Conservation (phyloP, 305 asterid species). For the Petunia hybrid region DNA sequence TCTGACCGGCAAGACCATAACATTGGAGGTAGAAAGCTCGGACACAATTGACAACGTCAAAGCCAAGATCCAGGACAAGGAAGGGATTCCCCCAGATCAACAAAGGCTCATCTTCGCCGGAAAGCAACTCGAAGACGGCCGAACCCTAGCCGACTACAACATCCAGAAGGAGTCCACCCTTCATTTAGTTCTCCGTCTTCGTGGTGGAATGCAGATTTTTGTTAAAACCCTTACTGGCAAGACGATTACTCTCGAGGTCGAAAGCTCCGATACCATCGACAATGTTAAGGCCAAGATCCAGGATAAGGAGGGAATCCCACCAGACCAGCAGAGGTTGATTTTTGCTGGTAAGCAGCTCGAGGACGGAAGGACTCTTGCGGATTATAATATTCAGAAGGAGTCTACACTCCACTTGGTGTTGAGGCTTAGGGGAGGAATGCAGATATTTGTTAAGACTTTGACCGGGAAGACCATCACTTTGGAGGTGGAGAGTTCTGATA, state of each 20-base stretch:
- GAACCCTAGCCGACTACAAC: constrained; percentile 43
- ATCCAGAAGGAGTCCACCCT: constrained; percentile 48
- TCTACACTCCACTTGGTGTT: constrained; percentile 39
- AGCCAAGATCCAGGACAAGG: constrained; percentile 49
- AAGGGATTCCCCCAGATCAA: constrained; percentile 49
- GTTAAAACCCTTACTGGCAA: constrained; percentile 36
- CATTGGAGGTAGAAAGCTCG: constrained; percentile 47
- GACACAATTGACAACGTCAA: constrained; percentile 49
- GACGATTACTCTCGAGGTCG: constrained; percentile 34
- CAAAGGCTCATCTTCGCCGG: constrained; percentile 49
- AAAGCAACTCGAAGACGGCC: constrained; percentile 41
- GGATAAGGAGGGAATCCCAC: constrained; percentile 35
- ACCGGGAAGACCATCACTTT: constrained; percentile 47
- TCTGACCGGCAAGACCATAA: constrained; percentile 44
- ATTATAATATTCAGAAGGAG: constrained; percentile 44
- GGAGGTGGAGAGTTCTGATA: constrained; percentile 47
- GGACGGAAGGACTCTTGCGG: constrained; percentile 38
- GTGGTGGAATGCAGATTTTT: constrained; percentile 46
- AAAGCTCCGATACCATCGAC: constrained; percentile 34
- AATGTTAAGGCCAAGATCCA: constrained; percentile 35
- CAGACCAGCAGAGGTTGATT: constrained; percentile 36
- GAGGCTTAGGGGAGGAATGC: constrained; percentile 49
- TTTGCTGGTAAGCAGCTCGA: constrained; percentile 39
- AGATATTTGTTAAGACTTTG: constrained; percentile 45
- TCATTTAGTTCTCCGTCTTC: constrained; percentile 42